Evolutionary conservation across 2,329 filamentous ascomycete species (phyloP).

Genomic region (Alternaria novae-zelandiae): DNA sequence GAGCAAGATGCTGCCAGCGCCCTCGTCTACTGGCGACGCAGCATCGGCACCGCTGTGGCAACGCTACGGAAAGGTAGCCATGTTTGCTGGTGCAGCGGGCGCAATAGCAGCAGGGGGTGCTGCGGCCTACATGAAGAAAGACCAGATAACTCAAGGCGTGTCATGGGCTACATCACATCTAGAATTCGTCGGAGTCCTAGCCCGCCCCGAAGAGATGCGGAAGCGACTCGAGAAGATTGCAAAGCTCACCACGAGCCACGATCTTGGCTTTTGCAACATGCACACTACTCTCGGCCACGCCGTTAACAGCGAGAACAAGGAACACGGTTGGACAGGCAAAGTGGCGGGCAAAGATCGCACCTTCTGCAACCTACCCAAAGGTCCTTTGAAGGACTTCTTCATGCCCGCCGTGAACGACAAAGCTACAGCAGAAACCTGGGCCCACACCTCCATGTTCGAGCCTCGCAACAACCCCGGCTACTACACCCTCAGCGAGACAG

Average conservation of each 20-base stretch:
- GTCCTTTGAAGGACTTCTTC: constrained; percentile 40
- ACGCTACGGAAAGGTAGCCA: constrained; percentile 82
- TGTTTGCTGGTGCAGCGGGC: constrained; percentile 82
- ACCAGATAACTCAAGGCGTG: constrained; percentile 77
- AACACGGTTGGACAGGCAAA: constrained; percentile 55
- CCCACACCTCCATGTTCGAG: constrained; percentile 84
- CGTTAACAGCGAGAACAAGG: constrained; percentile 57
- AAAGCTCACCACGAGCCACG: constrained; percentile 68
- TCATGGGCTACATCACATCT: constrained; percentile 88
- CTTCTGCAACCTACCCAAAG: constrained; percentile 73
- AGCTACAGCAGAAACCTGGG: constrained; percentile 77
- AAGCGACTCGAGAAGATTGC: constrained; percentile 73
- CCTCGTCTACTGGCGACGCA: constrained; percentile 53
- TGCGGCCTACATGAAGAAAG: constrained; percentile 84
- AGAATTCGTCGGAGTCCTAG: constrained; percentile 89
- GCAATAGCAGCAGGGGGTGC: constrained; percentile 82
- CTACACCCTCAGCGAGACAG: constrained; percentile 68
- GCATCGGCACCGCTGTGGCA: constrained; percentile 66
- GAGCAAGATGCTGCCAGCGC: constrained; percentile 45
- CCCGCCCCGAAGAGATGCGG: constrained; percentile 80
- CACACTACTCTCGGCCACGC: constrained; percentile 83
- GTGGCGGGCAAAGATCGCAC: constrained; percentile 76
- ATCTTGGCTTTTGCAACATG: constrained; percentile 81
- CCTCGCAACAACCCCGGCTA: constrained; percentile 75
- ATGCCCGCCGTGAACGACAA: constrained; percentile 72